phyloP scores from a whole-genome alignment of 2,329 filamentous ascomycete species.

The Penicillium nordicum region DNA sequence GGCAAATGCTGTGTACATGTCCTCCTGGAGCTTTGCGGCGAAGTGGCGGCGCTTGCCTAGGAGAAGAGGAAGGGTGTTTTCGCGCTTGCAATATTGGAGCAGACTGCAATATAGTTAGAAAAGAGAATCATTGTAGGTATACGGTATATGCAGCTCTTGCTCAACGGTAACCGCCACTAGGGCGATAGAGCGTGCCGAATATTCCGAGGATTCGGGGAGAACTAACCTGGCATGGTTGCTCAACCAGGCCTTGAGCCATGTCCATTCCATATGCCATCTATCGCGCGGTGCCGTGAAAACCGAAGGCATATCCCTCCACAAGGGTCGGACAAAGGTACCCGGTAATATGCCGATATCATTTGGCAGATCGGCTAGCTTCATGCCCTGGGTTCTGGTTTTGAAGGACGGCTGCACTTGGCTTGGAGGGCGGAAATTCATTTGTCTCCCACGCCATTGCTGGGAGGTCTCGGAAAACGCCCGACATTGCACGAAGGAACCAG shows the following conservation, averaged over 20 bases:
- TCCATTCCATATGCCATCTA: slow-evolving; percentile 41
- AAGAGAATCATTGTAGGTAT: not conserved
- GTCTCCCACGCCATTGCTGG: slow-evolving; percentile 23
- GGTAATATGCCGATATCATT: slow-evolving; percentile 48
- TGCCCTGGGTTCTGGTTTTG: slow-evolving; percentile 32
- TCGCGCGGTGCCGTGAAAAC: slow-evolving; percentile 38
- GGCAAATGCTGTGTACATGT: slow-evolving; percentile 49
- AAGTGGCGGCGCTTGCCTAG: slow-evolving; percentile 35
- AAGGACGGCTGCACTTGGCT: slow-evolving; percentile 36
- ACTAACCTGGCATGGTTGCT: slow-evolving; percentile 37
- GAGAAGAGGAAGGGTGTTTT: slow-evolving; percentile 35
- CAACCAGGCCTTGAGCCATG: slow-evolving; percentile 34
- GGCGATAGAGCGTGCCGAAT: not conserved
- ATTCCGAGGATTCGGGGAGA: not conserved
- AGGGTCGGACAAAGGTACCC: slow-evolving; percentile 40
- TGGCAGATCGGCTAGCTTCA: slow-evolving; percentile 34
- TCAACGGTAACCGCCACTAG: not conserved
- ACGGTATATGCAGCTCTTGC: not conserved
- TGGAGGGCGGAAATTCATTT: slow-evolving; percentile 17
- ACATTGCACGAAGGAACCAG: slow-evolving; percentile 24
- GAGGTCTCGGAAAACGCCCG: slow-evolving; percentile 36
- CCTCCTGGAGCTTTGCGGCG: slow-evolving; percentile 42
- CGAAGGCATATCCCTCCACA: slow-evolving; percentile 41
- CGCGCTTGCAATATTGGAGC: slow-evolving; percentile 33
- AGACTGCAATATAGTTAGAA: slow-evolving; percentile 1